Percentiles rank a stretch among this genome's conserved stretches.
Conservation (phyloP, 176 grass and related monocot genomes). For the Lolium perenne region DNA sequence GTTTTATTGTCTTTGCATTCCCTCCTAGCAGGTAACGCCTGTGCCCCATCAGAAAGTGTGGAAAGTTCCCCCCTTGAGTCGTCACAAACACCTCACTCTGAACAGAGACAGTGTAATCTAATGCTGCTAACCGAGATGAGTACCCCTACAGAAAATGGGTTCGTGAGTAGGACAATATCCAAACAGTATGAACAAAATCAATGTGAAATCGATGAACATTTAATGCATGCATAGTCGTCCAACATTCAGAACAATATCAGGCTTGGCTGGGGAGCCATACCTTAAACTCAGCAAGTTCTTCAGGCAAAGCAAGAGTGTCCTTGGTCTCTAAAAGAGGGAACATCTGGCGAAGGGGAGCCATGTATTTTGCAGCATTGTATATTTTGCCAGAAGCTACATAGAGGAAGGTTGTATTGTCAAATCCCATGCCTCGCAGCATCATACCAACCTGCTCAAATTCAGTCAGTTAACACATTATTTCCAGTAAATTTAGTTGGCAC, state of each 20-base stretch:
- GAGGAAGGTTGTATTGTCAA: slow-evolving; percentile 75
- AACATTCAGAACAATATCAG: not conserved
- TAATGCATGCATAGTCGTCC: slow-evolving; percentile 25
- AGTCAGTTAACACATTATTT: slow-evolving; percentile 28
- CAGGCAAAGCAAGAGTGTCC: slow-evolving; percentile 77
- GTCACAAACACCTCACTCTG: slow-evolving; percentile 89
- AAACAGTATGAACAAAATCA: slow-evolving; percentile 14
- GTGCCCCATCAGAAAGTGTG: slow-evolving; percentile 91
- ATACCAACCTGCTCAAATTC: slow-evolving; percentile 78
- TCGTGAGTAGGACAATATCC: not conserved
- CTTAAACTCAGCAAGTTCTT: slow-evolving; percentile 86
- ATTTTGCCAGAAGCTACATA: slow-evolving; percentile 97
- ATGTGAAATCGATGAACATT: slow-evolving; percentile 10
- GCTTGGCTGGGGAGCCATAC: slow-evolving; percentile 42
- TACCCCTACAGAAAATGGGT: slow-evolving; percentile 60
- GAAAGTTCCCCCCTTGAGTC: slow-evolving; percentile 97
- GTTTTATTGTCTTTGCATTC: slow-evolving; percentile 87
- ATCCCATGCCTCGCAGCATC: slow-evolving; percentile 98
- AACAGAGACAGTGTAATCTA: slow-evolving; percentile 80
- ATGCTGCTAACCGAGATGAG: slow-evolving; percentile 78
- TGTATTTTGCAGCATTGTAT: slow-evolving; percentile 84
- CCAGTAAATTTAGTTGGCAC: not conserved
- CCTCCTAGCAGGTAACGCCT: slow-evolving; percentile 80
- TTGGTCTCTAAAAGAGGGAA: slow-evolving; percentile 87
- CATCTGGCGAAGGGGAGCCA: slow-evolving; percentile 82